These are phyloP conservation scores for Phaseolus lunatus DNA, from an alignment of 306 rosid genomes.

Conservation along the genomic window DNA sequence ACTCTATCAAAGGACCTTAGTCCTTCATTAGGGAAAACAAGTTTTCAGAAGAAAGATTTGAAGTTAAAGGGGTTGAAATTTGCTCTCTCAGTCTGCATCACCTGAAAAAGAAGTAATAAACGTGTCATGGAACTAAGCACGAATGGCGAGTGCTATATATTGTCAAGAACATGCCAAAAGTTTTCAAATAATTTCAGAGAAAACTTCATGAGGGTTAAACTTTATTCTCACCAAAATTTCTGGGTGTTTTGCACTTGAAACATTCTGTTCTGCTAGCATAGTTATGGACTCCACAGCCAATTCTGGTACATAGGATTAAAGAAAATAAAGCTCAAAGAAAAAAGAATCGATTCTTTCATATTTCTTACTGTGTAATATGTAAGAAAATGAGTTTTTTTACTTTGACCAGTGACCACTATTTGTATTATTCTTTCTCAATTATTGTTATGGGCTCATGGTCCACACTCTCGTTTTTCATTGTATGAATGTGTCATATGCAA, in stretches of 20 bases:
- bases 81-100: conserved; percentile 50
- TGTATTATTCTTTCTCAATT: conserved; percentile 21
- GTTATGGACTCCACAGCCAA: conserved; percentile 85
- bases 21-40: conserved; percentile 40
- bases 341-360: conserved; percentile 9
- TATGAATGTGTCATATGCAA: neutral
- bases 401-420: neutral
- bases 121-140: conserved; percentile 45
- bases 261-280: conserved; percentile 90
- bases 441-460: neutral
- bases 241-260: conserved; percentile 77
- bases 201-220: conserved; percentile 3
- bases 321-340: no score
- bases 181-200: neutral
- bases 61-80: conserved; percentile 11
- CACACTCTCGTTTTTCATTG: neutral
- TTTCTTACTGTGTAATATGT: neutral
- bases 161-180: conserved; percentile 23
- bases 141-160: neutral
- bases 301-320: conserved; percentile 52
- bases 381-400: neutral
- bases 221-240: conserved; percentile 57
- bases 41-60: conserved; percentile 37
- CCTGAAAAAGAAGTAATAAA: conserved; percentile 48
- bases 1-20: conserved; percentile 46